Evolutionary conservation across 495 filamentous ascomycete species (phyloP), one percentile per base, ranked within the genome.

Genomic region (Penicillium coffeae): DNA sequence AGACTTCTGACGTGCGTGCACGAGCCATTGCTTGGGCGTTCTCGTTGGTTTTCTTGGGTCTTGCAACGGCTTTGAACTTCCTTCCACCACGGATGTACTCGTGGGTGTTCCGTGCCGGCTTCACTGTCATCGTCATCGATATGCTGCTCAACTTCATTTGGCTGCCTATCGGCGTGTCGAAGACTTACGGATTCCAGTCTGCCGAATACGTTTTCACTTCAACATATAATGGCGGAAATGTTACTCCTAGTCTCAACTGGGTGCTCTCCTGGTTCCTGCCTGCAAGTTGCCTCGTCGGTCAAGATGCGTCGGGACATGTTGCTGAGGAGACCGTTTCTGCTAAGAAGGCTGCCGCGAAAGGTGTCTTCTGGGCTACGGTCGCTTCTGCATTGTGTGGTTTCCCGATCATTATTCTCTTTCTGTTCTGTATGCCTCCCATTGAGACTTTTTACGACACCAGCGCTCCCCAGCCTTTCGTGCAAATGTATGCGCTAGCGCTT

Each of bases 101-200:
- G 0, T 65, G 63, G 63, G 60, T 69, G 2, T 69, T 69, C 47
- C 60, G 65, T 19, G 57, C 63, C 0, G 65, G 65, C n/a, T 56
- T 69, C 15, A 58, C 60, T 0, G 59, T 66, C 36, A 69, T 69
- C 21, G 42, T 51, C 8, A 52, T 69, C 34, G 65, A 69, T 25
- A 66, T 65, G 45, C 45, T 69, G 21, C 57, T 69, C 42, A 69
- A 69, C 44, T 66, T 69, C 21, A 62, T 69, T 42, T 69, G 65
- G 65, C 50, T 69, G 13, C 65, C 63, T 0, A 65, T 66, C 16
- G 63, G 59, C 8, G 65, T 69, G 2, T 59, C 61, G 3, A 48
- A 55, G 22, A 69, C 63, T 0, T 69, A 66, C 46, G 65, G 65
- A 1, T 69, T 66, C 43, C 65, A 62, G 39, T 50, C 63, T 5